phyloP scores from a whole-genome alignment of 345 rosid species.

The Rubroshorea leprosula region DNA sequence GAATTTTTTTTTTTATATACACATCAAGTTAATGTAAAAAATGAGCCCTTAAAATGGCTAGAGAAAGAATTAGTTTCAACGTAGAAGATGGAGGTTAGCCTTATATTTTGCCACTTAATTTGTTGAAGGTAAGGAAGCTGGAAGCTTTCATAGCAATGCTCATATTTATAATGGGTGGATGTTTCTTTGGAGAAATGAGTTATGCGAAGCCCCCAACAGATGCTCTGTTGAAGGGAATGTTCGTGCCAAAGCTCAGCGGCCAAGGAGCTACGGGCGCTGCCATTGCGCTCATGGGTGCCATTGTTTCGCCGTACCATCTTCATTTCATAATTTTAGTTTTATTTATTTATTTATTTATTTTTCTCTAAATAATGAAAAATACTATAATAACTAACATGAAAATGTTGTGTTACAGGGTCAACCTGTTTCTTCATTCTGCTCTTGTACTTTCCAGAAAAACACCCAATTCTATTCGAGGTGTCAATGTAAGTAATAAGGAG shows the following conservation, averaged over 20 bases:
- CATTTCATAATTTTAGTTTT: too few species aligned
- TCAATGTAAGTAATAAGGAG: conserved; percentile 40
- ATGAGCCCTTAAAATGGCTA: too few species aligned
- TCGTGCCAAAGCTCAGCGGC: conserved; percentile 36
- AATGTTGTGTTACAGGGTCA: conserved; percentile 37
- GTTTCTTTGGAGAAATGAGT: conserved; percentile 32
- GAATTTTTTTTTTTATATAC: too few species aligned
- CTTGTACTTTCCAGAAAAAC: conserved; percentile 42
- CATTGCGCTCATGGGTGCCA: conserved; percentile 47
- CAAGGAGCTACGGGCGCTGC: conserved; percentile 36
- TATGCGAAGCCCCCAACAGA: conserved; percentile 43
- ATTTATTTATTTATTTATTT: too few species aligned
- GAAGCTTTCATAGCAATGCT: conserved; percentile 33
- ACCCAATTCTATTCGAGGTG: conserved; percentile 40
- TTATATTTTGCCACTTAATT: too few species aligned
- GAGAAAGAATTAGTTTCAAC: too few species aligned
- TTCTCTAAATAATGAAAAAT: too few species aligned
- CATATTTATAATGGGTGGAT: conserved; percentile 45
- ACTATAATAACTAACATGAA: too few species aligned
- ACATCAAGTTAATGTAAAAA: too few species aligned
- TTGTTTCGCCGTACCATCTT: conserved; percentile 38
- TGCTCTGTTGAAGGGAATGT: conserved; percentile 44
- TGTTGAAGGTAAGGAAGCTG: conserved; percentile 40
- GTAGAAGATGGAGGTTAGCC: too few species aligned
- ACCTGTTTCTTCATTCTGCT: conserved; percentile 47